Base-by-base conservation (phyloP, 2,329 filamentous ascomycete genomes). In the Ascochyta pisi region DNA sequence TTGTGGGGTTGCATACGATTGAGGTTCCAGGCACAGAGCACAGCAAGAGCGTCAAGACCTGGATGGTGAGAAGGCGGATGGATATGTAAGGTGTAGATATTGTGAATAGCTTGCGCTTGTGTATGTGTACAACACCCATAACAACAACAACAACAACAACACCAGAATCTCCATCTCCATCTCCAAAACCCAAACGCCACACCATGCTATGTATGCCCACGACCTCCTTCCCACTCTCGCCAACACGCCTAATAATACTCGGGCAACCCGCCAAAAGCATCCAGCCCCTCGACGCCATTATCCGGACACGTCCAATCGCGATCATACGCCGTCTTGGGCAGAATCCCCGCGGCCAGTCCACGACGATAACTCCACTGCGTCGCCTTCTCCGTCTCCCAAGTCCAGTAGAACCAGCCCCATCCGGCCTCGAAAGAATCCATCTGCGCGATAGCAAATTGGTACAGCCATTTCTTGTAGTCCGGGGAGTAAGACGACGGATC, bases 331-430 rank as follows among this genome's bases (percentile, higher is more conserved):
- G 76, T 74, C 44, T 70, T 56, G 1, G 95, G 95, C 77, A 99
- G 76, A 43, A 94, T 91, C 0, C 91, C 91, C 1, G 89, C 89
- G 48, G 83, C 83, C 60, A 93, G 80, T 0, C 92, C 93, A 61
- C 87, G 82, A 76, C 93, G 87, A 80, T 95, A 96, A 74, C 92
- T 96, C 95, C 95, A 99, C 78, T 97, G 92, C 57, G 87, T 82
- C 44, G 90, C 88, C 62, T 78, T 83, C 80, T 98, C 94, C 27
- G 94, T 96, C 77, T 92, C 86, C 94, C 95, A 96, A 31, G 93
- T 98, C 95, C 95, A 99, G 78, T 99, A 99, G 79, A 96, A 97
- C 95, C 95, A 99, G 44, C 95, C 95, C 89, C 90, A 95, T 6
- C 91, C 92, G 61, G 89, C 87, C 76, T 98, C 94, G 71, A 98